Evolutionary conservation across 2,329 filamentous ascomycete species (phyloP).

Genomic region (Ceratocystis cacaofunesta): DNA sequence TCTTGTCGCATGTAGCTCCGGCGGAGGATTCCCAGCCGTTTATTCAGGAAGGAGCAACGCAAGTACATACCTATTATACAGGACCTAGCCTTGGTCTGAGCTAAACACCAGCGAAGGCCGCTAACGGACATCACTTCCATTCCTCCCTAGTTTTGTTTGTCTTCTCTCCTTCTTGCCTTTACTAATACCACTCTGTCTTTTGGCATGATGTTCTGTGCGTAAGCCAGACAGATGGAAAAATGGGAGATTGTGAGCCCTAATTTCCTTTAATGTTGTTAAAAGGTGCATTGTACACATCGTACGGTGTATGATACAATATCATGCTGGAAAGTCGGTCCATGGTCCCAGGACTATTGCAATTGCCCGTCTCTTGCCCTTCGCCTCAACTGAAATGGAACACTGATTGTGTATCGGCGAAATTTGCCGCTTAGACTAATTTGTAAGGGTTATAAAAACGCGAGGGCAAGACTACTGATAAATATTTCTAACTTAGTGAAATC

Average conservation of each 20-base stretch:
- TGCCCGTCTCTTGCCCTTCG: too few relatives aligned
- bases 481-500: background rate
- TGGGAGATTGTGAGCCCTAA: background rate
- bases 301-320: background rate
- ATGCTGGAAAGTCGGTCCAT: background rate
- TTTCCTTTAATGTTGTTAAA: too few relatives aligned
- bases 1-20: slow-evolving; percentile 3
- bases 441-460: background rate
- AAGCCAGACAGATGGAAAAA: background rate
- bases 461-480: background rate
- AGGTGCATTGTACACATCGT: background rate
- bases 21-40: background rate
- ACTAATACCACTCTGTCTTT: background rate
- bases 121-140: background rate
- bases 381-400: too few relatives aligned
- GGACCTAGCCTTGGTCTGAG: background rate
- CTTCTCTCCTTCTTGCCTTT: background rate
- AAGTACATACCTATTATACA: background rate
- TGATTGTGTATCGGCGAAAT: too few relatives aligned
- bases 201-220: background rate
- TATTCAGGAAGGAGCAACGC: background rate
- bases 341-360: too few relatives aligned
- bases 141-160: background rate
- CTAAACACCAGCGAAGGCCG: background rate
- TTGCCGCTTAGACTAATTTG: too few relatives aligned